Conservation (phyloP, 163 green algal species). For the Botryococcus braunii region DNA sequence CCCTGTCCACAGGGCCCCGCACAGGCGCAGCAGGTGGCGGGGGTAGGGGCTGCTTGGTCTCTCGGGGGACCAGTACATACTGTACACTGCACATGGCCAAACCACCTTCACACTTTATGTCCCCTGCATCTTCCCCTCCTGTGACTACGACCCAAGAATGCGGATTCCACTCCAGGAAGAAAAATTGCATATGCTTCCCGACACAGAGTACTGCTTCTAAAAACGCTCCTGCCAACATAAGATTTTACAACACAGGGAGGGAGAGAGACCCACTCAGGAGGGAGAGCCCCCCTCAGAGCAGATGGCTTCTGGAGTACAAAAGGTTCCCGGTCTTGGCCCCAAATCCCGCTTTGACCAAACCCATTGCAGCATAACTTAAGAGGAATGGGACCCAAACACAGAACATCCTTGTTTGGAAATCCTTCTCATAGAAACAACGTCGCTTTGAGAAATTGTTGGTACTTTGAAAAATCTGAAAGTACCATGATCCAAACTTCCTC, state of each 20-base stretch:
- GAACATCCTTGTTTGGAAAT: too few species aligned
- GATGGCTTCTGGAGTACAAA: too few species aligned
- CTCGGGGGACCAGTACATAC: conserved; percentile 41
- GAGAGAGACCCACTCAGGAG: too few species aligned
- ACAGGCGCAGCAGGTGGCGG: conserved; percentile 6
- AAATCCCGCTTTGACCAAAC: too few species aligned
- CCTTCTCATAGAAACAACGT: too few species aligned
- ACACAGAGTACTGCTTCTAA: background rate
- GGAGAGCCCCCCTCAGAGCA: too few species aligned
- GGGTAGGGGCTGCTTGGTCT: conserved; percentile 14
- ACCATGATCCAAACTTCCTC: too few species aligned
- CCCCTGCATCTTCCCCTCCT: conserved; percentile 1
- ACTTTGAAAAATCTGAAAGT: too few species aligned
- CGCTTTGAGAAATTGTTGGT: too few species aligned
- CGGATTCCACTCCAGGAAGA: background rate
- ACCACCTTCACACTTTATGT: background rate
- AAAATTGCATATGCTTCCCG: background rate
- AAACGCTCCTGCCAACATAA: background rate
- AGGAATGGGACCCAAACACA: too few species aligned
- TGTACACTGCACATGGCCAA: conserved; percentile 24
- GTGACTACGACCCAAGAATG: background rate
- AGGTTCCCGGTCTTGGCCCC: too few species aligned
- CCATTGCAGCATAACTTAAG: too few species aligned
- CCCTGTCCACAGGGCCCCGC: background rate
- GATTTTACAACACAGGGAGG: background rate